phyloP scores from a whole-genome alignment of 768 basidiomycete genomes.

The Gelatoporia subvermispora region DNA sequence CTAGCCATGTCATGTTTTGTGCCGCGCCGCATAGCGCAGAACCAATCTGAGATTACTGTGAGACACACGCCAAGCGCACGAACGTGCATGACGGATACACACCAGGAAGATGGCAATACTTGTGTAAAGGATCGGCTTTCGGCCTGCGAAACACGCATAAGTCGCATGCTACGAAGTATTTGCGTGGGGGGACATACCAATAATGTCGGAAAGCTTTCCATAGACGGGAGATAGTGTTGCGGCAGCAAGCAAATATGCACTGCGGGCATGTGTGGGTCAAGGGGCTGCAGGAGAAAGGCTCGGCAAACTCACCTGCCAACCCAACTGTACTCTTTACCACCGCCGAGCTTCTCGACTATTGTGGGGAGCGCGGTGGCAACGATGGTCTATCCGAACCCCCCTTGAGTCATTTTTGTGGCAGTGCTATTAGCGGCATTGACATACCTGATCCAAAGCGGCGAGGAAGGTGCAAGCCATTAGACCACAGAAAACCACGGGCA shows the following conservation, averaged over 20 bases:
- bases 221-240: conserved; percentile 67
- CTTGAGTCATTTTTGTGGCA: too few relatives aligned
- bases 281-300: neutral
- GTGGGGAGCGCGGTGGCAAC: conserved; percentile 48
- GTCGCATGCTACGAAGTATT: conserved; percentile 26
- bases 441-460: conserved; percentile 43
- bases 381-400: conserved; percentile 32
- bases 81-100: conserved; percentile 9
- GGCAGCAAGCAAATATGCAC: conserved; percentile 71
- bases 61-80: neutral
- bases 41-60: conserved; percentile 44
- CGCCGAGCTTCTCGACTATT: conserved; percentile 40
- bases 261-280: conserved; percentile 20
- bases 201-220: conserved; percentile 68
- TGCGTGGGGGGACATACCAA: conserved; percentile 22
- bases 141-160: conserved; percentile 29
- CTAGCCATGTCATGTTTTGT: conserved; percentile 73
- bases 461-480: conserved; percentile 40
- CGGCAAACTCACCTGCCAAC: conserved; percentile 35
- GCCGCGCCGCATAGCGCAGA: conserved; percentile 81
- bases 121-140: conserved; percentile 68
- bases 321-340: conserved; percentile 44
- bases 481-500: conserved; percentile 38
- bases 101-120: conserved; percentile 69
- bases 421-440: neutral